These are phyloP conservation scores for Flaveria brownii DNA, from an alignment of 129 eudicot genomes.

Conservation along the genomic window DNA sequence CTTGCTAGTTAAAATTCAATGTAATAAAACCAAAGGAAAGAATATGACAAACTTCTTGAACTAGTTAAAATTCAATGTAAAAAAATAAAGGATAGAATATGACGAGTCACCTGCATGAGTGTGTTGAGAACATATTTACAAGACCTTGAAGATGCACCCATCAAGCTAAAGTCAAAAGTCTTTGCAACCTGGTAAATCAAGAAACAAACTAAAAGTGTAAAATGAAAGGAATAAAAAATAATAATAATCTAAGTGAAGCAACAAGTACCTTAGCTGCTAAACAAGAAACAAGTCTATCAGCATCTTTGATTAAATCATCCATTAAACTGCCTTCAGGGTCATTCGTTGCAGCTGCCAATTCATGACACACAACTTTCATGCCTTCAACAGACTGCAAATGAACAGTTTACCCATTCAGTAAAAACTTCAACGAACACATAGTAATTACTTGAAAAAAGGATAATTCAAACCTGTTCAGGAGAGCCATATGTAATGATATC, in stretches of 20 bases:
- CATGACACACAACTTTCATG: conserved; percentile 96
- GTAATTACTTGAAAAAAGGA: not conserved
- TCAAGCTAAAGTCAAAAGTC: conserved; percentile 88
- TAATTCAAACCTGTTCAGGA: conserved; percentile 77
- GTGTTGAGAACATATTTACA: conserved; percentile 98
- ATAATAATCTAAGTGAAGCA: not conserved
- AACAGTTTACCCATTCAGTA: conserved; percentile 10
- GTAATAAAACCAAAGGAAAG: not conserved
- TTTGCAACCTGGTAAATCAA: conserved; percentile 68
- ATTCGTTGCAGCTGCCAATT: conserved; percentile 61
- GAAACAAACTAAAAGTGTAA: not conserved
- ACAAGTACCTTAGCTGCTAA: conserved; percentile 73
- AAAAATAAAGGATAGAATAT: not conserved
- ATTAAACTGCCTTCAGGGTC: conserved; percentile 80
- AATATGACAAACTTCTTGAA: not conserved
- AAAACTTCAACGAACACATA: not conserved
- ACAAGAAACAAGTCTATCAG: conserved; percentile 92
- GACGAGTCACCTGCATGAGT: conserved; percentile 75
- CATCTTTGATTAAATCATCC: conserved; percentile 88
- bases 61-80: not conserved
- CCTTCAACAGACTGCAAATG: conserved; percentile 93
- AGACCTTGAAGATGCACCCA: conserved; percentile 94
- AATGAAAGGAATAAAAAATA: not conserved
- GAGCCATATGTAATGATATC: conserved; percentile 86
- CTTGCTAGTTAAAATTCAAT: not conserved